A percentile compares a stretch with the other conserved stretches of the same genome.
These are phyloP conservation scores for Luffa aegyptiaca DNA, from an alignment of 306 rosid species.

Conservation along the genomic window DNA sequence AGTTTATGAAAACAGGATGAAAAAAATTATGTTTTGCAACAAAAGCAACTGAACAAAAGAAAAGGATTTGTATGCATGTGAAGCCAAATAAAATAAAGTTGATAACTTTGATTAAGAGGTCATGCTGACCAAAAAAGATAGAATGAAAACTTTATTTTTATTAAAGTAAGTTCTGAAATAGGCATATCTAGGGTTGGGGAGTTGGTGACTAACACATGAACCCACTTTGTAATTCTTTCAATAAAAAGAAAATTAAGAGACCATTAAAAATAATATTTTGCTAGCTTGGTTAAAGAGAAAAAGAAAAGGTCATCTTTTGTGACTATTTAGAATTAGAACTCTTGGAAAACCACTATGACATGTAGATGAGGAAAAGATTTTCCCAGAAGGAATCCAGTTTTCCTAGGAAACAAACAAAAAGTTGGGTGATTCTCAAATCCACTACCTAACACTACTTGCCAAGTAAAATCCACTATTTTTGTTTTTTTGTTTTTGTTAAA, in stretches of 20 bases:
- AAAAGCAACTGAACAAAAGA: background rate
- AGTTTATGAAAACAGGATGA: background rate
- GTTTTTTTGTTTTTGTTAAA: too few relatives aligned
- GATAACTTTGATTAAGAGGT: background rate
- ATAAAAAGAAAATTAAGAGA: background rate
- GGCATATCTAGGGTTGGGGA: background rate
- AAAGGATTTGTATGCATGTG: background rate
- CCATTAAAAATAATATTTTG: background rate
- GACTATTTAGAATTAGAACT: background rate
- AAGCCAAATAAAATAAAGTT: background rate
- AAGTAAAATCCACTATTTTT: too few relatives aligned
- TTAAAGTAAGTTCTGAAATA: background rate
- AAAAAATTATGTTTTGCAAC: background rate
- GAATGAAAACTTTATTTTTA: background rate
- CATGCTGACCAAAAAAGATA: background rate
- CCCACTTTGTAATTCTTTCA: conserved; percentile 2
- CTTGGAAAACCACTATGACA: background rate
- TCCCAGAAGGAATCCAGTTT: background rate
- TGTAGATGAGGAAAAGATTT: background rate
- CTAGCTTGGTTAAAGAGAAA: background rate
- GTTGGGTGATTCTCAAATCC: background rate
- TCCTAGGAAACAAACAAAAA: background rate
- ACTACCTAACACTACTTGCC: background rate
- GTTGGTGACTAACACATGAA: background rate
- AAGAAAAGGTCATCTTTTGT: background rate